phyloP scores from a whole-genome alignment of 495 filamentous ascomycete species.

The Penicillium paxilli region DNA sequence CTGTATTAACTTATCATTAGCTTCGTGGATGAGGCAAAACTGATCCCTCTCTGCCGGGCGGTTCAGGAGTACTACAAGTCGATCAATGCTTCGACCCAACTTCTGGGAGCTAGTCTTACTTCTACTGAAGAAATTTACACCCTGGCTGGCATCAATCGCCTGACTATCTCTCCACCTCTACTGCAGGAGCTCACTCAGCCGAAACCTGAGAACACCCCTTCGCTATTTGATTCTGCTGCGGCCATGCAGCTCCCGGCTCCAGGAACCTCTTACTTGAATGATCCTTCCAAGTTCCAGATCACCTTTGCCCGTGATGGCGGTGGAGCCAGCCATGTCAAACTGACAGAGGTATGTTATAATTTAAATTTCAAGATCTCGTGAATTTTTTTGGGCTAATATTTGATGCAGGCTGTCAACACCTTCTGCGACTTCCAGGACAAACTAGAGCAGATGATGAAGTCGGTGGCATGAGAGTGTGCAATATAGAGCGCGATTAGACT shows the following conservation, averaged over 20 bases:
- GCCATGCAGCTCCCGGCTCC: conserved; percentile 8
- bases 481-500: background rate
- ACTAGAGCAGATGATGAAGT: conserved; percentile 44
- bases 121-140: conserved; percentile 55
- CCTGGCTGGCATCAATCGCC: conserved; percentile 57
- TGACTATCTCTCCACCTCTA: conserved; percentile 56
- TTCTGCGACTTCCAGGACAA: conserved; percentile 61
- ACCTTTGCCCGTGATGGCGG: conserved; percentile 49
- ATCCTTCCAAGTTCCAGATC: conserved; percentile 46
- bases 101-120: conserved; percentile 58
- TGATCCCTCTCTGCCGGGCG: conserved; percentile 48
- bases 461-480: background rate
- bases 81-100: conserved; percentile 42
- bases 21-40: conserved; percentile 36
- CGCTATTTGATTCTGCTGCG: conserved; percentile 34
- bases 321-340: conserved; percentile 52
- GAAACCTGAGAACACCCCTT: conserved; percentile 25
- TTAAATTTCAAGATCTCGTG: too few species aligned
- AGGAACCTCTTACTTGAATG: conserved; percentile 33
- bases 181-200: conserved; percentile 46
- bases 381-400: too few species aligned
- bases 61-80: conserved; percentile 56
- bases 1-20: too few species aligned
- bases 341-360: conserved; percentile 52
- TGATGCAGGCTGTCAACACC: conserved; percentile 53